These are phyloP conservation scores for Trichoderma atrobrunneum DNA, from an alignment of 2,329 filamentous ascomycete species.

Conservation along the genomic window DNA sequence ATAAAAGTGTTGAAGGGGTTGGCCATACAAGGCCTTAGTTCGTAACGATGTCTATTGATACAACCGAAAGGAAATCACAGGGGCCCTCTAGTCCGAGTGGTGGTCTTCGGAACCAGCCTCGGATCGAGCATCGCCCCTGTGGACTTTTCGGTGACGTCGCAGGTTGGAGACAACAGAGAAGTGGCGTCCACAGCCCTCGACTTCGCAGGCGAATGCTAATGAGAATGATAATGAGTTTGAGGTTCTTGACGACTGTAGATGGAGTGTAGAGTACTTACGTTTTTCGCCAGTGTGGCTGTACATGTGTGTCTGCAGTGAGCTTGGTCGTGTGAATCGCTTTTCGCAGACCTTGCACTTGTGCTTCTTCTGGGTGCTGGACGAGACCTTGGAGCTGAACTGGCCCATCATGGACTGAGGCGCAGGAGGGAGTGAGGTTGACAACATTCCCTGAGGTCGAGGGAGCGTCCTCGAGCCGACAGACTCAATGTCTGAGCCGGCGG, in stretches of 20 bases:
- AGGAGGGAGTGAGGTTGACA: slow-evolving; percentile 65
- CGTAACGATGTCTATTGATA: slow-evolving; percentile 9
- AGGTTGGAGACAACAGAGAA: slow-evolving; percentile 98
- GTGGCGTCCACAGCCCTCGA: slow-evolving; percentile 90
- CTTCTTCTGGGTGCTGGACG: slow-evolving; percentile 96
- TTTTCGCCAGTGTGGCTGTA: slow-evolving; percentile 98
- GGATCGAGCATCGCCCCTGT: slow-evolving; percentile 66
- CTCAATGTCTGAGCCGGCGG: slow-evolving; percentile 81
- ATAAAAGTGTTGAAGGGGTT: background rate
- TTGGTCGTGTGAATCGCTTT: slow-evolving; percentile 93
- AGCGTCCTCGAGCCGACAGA: slow-evolving; percentile 77
- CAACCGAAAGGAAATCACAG: slow-evolving; percentile 4
- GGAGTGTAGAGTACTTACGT: slow-evolving; percentile 61
- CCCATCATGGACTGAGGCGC: slow-evolving; percentile 98
- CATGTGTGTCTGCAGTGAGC: slow-evolving; percentile 95
- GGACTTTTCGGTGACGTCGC: slow-evolving; percentile 90
- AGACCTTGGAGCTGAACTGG: slow-evolving; percentile 95
- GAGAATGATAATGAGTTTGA: background rate
- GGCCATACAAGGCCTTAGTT: slow-evolving; percentile 3
- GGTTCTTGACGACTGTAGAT: background rate
- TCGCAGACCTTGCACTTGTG: slow-evolving; percentile 99
- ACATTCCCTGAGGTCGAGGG: slow-evolving; percentile 67
- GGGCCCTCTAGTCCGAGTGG: slow-evolving; percentile 51
- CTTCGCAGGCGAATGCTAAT: slow-evolving; percentile 86
- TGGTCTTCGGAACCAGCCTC: slow-evolving; percentile 63